These are phyloP conservation scores for Aspergillus sp. DNA, from an alignment of 2,329 filamentous ascomycete genomes.

Conservation along the genomic window DNA sequence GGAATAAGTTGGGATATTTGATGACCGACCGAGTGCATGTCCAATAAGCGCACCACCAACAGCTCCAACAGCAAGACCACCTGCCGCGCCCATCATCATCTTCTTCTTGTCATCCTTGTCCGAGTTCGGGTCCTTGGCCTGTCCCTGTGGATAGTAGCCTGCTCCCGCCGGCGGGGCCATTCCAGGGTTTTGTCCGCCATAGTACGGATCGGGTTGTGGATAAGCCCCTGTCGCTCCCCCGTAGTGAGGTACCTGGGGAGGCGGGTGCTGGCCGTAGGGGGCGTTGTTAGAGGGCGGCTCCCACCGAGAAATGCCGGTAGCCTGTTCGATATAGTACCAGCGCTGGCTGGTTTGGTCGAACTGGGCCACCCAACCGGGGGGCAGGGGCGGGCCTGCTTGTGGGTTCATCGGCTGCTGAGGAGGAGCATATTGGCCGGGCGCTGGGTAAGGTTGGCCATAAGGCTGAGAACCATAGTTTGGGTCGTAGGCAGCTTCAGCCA, in stretches of 20 bases:
- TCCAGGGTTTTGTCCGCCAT: not conserved
- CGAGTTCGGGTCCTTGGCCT: not conserved
- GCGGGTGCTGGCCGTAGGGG: not conserved
- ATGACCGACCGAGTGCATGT: not conserved
- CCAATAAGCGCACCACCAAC: not conserved
- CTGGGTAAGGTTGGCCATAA: not conserved
- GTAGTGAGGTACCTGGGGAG: slow-evolving; percentile 4
- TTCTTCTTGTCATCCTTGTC: slow-evolving; percentile 2
- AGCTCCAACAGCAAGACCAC: slow-evolving; percentile 2
- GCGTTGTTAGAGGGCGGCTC: slow-evolving; percentile 1
- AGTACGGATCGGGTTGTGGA: too few relatives aligned
- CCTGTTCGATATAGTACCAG: slow-evolving; percentile 10
- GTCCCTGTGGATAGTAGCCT: not conserved
- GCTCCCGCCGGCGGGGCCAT: not conserved
- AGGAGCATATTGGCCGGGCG: not conserved
- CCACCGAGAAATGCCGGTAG: slow-evolving; percentile 5
- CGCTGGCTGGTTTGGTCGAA: slow-evolving; percentile 3
- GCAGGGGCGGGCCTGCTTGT: not conserved
- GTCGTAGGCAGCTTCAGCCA: slow-evolving; percentile 4
- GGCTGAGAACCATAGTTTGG: not conserved
- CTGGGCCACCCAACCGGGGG: slow-evolving; percentile 8
- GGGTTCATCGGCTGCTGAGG: not conserved
- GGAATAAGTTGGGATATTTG: not conserved
- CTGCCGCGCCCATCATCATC: slow-evolving; percentile 1
- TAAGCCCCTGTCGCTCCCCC: not conserved